A percentile compares a stretch with the other conserved stretches of the same genome.
These are phyloP conservation scores for Selenicereus undatus DNA, from an alignment of 148 eudicot genomes.

Conservation along the genomic window DNA sequence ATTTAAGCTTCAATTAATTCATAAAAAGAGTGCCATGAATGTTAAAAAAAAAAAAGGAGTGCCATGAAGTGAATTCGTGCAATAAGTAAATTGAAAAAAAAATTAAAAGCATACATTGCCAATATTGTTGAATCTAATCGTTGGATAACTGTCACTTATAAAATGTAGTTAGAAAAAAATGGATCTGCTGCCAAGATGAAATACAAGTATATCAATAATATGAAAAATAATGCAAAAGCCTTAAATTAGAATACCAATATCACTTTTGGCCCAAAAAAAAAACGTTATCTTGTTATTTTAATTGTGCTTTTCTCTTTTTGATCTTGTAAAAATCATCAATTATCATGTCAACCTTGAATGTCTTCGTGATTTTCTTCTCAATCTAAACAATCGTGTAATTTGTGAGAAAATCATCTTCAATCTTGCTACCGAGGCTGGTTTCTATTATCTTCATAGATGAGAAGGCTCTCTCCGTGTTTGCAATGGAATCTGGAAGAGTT, in stretches of 20 bases:
- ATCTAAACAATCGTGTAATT: slow-evolving; percentile 14
- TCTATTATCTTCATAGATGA: slow-evolving; percentile 16
- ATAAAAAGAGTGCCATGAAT: too few relatives aligned
- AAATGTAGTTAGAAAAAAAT: too few relatives aligned
- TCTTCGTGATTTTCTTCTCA: slow-evolving; percentile 7
- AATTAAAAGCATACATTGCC: too few relatives aligned
- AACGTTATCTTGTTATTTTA: neutral
- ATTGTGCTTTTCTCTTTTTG: slow-evolving; percentile 1
- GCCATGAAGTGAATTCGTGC: too few relatives aligned
- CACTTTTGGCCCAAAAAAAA: neutral
- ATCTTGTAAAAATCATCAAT: slow-evolving; percentile 6
- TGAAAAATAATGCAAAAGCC: neutral
- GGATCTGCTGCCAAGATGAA: too few relatives aligned
- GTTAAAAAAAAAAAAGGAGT: too few relatives aligned
- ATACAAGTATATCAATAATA: too few relatives aligned
- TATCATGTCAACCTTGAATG: neutral
- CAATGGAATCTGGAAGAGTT: neutral
- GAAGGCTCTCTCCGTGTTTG: slow-evolving; percentile 7
- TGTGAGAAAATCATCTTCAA: neutral
- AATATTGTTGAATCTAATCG: too few relatives aligned
- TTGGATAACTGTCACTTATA: too few relatives aligned
- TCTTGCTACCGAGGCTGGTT: neutral
- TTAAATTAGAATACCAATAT: neutral
- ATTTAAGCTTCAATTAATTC: too few relatives aligned
- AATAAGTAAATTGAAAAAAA: too few relatives aligned